A percentile compares a stretch with the other conserved stretches of the same genome.
phyloP scores from a whole-genome alignment of 2,329 filamentous ascomycete species.

The Cladosporium sp. region DNA sequence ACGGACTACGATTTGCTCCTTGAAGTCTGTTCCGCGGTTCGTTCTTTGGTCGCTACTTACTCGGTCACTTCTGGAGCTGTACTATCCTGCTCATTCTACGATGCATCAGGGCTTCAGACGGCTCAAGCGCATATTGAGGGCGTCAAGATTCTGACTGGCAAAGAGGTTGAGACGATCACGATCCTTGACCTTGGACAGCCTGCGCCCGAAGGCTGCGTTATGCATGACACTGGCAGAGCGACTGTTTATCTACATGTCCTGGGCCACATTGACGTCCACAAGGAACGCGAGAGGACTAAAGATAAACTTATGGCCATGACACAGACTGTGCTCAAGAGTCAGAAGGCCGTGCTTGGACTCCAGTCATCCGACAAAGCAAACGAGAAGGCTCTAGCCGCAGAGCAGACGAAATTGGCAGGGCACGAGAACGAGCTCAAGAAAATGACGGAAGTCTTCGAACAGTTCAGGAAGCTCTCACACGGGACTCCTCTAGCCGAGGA shows the following conservation, averaged over 20 bases:
- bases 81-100: neutral
- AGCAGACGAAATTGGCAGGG: neutral
- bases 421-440: neutral
- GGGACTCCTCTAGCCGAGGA: neutral
- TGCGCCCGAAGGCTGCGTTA: neutral
- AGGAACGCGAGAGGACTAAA: conserved; percentile 77
- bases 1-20: neutral
- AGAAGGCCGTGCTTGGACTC: neutral
- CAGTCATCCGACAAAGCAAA: neutral
- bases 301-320: conserved; percentile 60
- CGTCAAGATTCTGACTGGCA: neutral
- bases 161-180: neutral
- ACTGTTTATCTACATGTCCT: conserved; percentile 59
- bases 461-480: neutral
- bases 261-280: conserved; percentile 79
- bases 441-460: neutral
- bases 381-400: neutral
- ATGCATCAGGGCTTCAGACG: neutral
- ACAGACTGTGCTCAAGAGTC: neutral
- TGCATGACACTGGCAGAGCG: neutral
- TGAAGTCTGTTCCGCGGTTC: neutral
- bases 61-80: neutral
- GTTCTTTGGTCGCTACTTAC: neutral
- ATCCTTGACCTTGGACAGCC: neutral
- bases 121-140: neutral